Base-by-base conservation (phyloP, 129 eudicot species). In the Ambrosia trifida region DNA sequence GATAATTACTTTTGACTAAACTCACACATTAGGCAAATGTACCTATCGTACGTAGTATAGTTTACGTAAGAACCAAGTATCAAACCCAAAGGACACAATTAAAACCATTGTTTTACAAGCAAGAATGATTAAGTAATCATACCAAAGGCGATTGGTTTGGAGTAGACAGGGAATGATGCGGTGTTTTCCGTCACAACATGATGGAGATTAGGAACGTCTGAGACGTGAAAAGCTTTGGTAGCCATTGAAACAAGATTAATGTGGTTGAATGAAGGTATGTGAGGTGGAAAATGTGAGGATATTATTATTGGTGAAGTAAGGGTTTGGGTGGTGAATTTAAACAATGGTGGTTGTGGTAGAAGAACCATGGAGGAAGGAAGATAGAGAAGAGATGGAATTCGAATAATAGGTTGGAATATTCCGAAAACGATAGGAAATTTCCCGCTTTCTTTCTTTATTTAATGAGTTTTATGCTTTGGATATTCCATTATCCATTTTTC, bases 161-260 rank as follows among this genome's bases (percentile, higher is more conserved):
- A 70, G 79, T 45, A 84, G 16, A 81, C 51, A 9, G 88, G 56
- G 16, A 86, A 31, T 32, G 92, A 80, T 11, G 90, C 71, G 7
- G 88, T 81, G 63, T 71, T 88, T 20, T 91, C 85, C 1, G 84
- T 77, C 51, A 91, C 87, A 24, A 24, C 28, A 0, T 86, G 88
- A 77, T 91, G 91, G 44, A 86, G 94, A 80, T 83, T 68, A 0
- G 96, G 98, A 32, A 92, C 91, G 82, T 92, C 95, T 85, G 96
- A 84, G 46, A 89, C 89, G 71, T 85, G 89, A 73, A 89, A 95
- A 12, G 98, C 98, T 80, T 86, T 92, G 36, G 91, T 84, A 54
- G 98, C 95, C 91, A 86, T 86, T 69, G 30, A 4, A 10, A 72
- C 30, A 38, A 69, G 44, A 49, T 41, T 40, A 53, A 63, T 32